These are phyloP conservation scores for Pseudodiploospora longispora DNA, from an alignment of 2,329 filamentous ascomycete species.

Conservation along the genomic window DNA sequence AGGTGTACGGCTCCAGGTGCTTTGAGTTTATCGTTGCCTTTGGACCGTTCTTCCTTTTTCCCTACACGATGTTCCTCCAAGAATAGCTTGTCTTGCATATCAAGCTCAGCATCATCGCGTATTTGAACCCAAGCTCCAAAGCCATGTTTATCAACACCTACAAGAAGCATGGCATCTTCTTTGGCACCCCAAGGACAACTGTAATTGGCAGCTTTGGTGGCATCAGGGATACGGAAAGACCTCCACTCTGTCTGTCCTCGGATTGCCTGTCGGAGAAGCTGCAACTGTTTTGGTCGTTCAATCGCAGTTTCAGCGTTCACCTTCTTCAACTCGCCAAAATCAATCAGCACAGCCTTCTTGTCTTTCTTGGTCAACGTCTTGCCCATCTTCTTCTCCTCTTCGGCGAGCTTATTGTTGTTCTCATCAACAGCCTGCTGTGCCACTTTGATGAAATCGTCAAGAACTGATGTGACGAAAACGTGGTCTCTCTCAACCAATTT, in stretches of 20 bases:
- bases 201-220: conserved; percentile 86
- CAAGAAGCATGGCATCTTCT: conserved; percentile 94
- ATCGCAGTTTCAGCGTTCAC: conserved; percentile 93
- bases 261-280: conserved; percentile 69
- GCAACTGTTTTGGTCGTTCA: conserved; percentile 83
- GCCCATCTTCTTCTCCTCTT: conserved; percentile 73
- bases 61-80: conserved; percentile 97
- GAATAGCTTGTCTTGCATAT: conserved; percentile 85
- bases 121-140: conserved; percentile 96
- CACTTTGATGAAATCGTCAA: conserved; percentile 62
- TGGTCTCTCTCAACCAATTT: conserved; percentile 75
- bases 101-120: conserved; percentile 81
- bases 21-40: conserved; percentile 70
- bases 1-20: conserved; percentile 96
- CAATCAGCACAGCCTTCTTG: conserved; percentile 91
- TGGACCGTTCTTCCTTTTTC: conserved; percentile 86
- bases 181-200: conserved; percentile 85
- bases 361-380: conserved; percentile 92
- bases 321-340: conserved; percentile 87
- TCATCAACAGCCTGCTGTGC: conserved; percentile 53
- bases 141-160: conserved; percentile 87
- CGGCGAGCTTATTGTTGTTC: conserved; percentile 64
- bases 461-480: conserved; percentile 66
- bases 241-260: conserved; percentile 59
- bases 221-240: conserved; percentile 81